Base-by-base conservation (phyloP, 2,329 filamentous ascomycete species). In the Aspergillus oerlinghausenensis region DNA sequence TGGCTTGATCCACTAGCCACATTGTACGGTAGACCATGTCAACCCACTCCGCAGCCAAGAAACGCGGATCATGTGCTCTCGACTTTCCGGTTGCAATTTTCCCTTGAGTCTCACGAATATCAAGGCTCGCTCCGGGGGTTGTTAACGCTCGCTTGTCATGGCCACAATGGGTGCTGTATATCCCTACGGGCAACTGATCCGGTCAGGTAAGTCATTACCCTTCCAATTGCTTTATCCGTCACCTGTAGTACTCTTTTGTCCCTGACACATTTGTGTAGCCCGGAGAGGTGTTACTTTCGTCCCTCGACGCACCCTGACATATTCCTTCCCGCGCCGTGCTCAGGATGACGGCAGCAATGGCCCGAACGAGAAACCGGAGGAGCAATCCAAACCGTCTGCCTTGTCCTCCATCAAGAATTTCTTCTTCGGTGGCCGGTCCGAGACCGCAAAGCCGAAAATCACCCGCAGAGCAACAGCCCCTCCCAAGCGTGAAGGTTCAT, bases 161-260 rank as follows among this genome's bases (percentile, higher is more conserved):
- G 73, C 73, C 65, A 69, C 72, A 66, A 71, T 75, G 65, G 72
- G 68, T 60, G 65, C 68, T 61, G 57, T 73, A 49, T 66, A 70
- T 63, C 68, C 68, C 21, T 73, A 70, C 56, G 70, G 73, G 63
- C 73, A 72, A 61, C 63, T 77, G 57, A 57, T 72, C 60, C 72
- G 72, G 59, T 64, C 73, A 60, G 71, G 74, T 76, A 67, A 56
- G 65, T 60, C n/a, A 11, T 5, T 38, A 10, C 5, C 3, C 4
- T 48, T 35, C 23, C 29, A 14, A 19, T 23, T 48, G 28, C 10
- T 10, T 26, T 17, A 23, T 21, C n/a, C 8, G 45, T 32, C 10
- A 49, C 32, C 14, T 38, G 32, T 38, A 38, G 17, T 38, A 38
- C 17, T 38, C 32, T 49, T 8, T 35, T 57, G 21, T 49, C 48